Percentiles rank a stretch among this genome's conserved stretches.
These are phyloP conservation scores for Aspergillus sparsus DNA, from an alignment of 495 filamentous ascomycete species.

Conservation along the genomic window DNA sequence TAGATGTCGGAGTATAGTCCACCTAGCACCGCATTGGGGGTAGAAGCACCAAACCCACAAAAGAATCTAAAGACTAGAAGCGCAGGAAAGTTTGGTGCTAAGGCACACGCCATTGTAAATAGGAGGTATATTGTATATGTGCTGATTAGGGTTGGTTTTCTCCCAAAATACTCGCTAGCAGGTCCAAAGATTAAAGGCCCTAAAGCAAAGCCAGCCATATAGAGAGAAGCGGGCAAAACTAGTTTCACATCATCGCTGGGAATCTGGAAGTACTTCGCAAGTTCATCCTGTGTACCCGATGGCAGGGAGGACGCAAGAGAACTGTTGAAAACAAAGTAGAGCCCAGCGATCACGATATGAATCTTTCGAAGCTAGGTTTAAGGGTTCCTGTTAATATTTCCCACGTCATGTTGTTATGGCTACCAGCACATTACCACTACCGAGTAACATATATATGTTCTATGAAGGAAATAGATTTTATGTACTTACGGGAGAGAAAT, in stretches of 20 bases:
- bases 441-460: not conserved
- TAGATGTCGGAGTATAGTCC: slow-evolving; percentile 46
- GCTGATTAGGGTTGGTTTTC: slow-evolving; percentile 55
- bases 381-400: not conserved
- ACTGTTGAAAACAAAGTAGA: slow-evolving; percentile 62
- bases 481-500: slow-evolving; percentile 1
- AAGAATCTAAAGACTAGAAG: slow-evolving; percentile 48
- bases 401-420: not conserved
- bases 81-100: slow-evolving; percentile 35
- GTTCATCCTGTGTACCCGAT: slow-evolving; percentile 29
- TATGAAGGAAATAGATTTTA: not conserved
- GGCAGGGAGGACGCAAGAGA: slow-evolving; percentile 54
- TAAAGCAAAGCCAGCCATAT: slow-evolving; percentile 60
- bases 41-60: slow-evolving; percentile 35
- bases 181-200: slow-evolving; percentile 63
- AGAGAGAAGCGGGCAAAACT: slow-evolving; percentile 66
- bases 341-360: slow-evolving; percentile 49
- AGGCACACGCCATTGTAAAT: slow-evolving; percentile 44
- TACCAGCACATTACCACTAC: not conserved
- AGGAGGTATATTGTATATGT: slow-evolving; percentile 50
- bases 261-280: slow-evolving; percentile 49
- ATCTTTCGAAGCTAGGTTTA: slow-evolving; percentile 37
- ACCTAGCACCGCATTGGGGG: slow-evolving; percentile 41
- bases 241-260: slow-evolving; percentile 43
- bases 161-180: slow-evolving; percentile 64